phyloP scores from a whole-genome alignment of 1,139 yeast genomes.

The Hansenula lynferdii region DNA sequence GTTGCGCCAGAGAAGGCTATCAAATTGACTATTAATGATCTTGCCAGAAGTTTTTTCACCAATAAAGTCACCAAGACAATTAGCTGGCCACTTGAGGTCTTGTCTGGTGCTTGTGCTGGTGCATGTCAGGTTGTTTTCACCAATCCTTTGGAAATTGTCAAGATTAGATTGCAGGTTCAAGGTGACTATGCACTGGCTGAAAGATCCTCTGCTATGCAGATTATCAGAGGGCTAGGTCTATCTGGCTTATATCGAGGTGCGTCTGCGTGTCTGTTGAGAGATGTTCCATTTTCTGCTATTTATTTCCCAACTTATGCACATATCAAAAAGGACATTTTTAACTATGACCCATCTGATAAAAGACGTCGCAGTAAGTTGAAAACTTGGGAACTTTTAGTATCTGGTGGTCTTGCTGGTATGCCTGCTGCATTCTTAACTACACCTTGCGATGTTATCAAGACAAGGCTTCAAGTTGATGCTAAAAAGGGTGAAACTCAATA shows the following conservation, averaged over 20 bases:
- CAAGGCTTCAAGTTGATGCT: constrained; percentile 86
- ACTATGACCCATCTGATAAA: constrained; percentile 67
- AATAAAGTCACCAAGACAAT: constrained; percentile 52
- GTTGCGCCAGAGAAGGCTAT: constrained; percentile 99
- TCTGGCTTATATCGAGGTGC: constrained; percentile 91
- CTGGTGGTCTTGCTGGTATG: constrained; percentile 97
- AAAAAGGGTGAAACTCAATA: constrained; percentile 75
- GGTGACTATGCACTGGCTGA: constrained; percentile 50
- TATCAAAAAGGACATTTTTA: constrained; percentile 74
- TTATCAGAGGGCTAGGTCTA: constrained; percentile 75
- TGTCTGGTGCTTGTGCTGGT: constrained; percentile 94
- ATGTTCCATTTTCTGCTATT: constrained; percentile 95
- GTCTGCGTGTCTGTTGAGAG: constrained; percentile 86
- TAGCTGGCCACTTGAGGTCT: constrained; percentile 66
- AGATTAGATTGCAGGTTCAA: constrained; percentile 91
- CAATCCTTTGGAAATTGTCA: constrained; percentile 93
- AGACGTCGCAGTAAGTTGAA: constrained; percentile 46
- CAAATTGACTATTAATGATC: constrained; percentile 90
- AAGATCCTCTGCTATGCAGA: constrained; percentile 54
- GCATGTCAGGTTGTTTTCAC: constrained; percentile 96
- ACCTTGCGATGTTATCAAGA: constrained; percentile 95
- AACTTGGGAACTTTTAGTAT: constrained; percentile 75
- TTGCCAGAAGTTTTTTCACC: constrained; percentile 72
- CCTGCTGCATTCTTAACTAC: constrained; percentile 97
- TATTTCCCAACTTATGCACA: constrained; percentile 98